These are phyloP conservation scores for Lodderomyces margitis DNA, from an alignment of 1,139 yeast species.

Conservation along the genomic window DNA sequence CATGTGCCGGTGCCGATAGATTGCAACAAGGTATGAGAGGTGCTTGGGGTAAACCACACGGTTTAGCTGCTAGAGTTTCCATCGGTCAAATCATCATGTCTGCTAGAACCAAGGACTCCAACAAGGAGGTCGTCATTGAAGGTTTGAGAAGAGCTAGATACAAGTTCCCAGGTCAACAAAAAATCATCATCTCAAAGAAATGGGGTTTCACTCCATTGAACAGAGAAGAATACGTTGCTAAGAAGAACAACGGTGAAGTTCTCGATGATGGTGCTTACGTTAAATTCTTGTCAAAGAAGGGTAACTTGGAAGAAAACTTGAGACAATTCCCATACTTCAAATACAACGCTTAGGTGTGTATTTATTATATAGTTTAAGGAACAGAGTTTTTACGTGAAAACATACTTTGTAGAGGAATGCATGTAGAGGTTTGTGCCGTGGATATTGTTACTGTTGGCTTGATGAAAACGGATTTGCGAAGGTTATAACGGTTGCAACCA, in stretches of 20 bases:
- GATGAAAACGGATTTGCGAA: no score
- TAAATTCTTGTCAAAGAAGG: conserved; percentile 96
- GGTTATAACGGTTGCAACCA: no score
- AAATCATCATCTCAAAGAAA: conserved; percentile 97
- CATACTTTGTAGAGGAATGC: no score
- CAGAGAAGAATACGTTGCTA: conserved; percentile 94
- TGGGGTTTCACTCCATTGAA: conserved; percentile 99
- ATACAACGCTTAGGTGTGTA: conserved; percentile 40
- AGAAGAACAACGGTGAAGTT: conserved; percentile 96
- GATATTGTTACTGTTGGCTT: no score
- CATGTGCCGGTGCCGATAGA: conserved; percentile 99
- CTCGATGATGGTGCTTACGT: conserved; percentile 99
- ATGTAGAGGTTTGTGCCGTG: no score
- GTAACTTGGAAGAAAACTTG: conserved; percentile 90
- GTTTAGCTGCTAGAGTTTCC: conserved; percentile 98
- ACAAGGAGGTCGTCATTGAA: conserved; percentile 96
- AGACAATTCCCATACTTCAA: conserved; percentile 93
- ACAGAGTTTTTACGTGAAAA: conserved; percentile 1
- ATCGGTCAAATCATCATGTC: conserved; percentile 99
- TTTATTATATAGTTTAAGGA: background rate
- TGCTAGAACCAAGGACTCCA: conserved; percentile 96
- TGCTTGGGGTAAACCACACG: conserved; percentile 99
- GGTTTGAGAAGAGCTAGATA: conserved; percentile 99
- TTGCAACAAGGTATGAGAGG: conserved; percentile 99
- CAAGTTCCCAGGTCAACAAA: conserved; percentile 99